Conservation (phyloP, 2,329 filamentous ascomycete species). For the Venturia carpophila region DNA sequence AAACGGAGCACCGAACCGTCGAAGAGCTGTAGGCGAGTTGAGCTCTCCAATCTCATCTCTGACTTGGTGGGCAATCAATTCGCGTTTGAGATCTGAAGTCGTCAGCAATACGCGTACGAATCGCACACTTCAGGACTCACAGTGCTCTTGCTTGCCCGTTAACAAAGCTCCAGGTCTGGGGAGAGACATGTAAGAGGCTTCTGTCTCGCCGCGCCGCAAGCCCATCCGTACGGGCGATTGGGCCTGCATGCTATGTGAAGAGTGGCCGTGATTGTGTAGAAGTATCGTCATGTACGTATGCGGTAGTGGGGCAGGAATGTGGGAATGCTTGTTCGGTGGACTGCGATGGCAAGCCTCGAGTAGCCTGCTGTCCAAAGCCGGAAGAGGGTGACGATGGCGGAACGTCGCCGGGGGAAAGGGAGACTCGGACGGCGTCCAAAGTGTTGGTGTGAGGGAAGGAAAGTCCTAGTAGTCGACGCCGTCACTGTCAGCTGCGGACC, state of each 20-base stretch:
- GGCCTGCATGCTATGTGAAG: not conserved
- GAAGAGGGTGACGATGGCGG: no score
- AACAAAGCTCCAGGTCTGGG: conserved; percentile 55
- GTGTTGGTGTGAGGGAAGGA: no score
- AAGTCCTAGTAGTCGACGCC: no score
- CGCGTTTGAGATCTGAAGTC: conserved; percentile 77
- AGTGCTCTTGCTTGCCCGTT: conserved; percentile 97
- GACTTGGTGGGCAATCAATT: conserved; percentile 85
- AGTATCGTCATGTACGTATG: not conserved
- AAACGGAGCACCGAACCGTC: conserved; percentile 92
- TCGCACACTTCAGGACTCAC: conserved; percentile 42
- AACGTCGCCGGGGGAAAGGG: no score
- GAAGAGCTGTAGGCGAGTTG: conserved; percentile 87
- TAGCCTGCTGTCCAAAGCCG: no score
- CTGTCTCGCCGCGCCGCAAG: conserved; percentile 15
- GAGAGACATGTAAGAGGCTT: conserved; percentile 35
- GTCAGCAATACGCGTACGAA: conserved; percentile 12
- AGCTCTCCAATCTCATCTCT: conserved; percentile 85
- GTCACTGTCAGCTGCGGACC: no score
- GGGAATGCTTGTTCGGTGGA: not conserved
- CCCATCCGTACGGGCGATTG: not conserved
- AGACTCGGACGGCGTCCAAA: no score
- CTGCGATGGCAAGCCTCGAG: not conserved
- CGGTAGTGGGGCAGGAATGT: conserved; percentile 5
- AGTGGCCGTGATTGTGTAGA: not conserved